phyloP scores from a whole-genome alignment of 2,329 filamentous ascomycete genomes.

The Coleophoma cylindrospora region DNA sequence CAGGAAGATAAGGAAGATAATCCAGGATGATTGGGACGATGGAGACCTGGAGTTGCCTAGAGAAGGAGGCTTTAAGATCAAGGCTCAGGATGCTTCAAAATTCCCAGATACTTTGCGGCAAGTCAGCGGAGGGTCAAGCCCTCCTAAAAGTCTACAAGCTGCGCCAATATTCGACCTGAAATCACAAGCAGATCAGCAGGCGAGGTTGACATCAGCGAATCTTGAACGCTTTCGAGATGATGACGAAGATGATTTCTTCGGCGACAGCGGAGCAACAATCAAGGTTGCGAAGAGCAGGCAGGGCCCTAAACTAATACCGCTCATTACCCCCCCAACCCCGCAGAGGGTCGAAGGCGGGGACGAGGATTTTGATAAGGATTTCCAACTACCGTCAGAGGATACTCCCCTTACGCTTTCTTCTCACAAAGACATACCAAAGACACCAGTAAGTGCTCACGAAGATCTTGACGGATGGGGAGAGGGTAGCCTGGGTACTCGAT shows the following conservation, averaged over 20 bases:
- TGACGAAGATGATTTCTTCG: slow-evolving; percentile 59
- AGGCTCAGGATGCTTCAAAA: slow-evolving; percentile 50
- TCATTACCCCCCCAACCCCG: slow-evolving; percentile 51
- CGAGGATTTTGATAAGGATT: slow-evolving; percentile 68
- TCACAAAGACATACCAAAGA: slow-evolving; percentile 57
- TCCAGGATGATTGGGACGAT: slow-evolving; percentile 78
- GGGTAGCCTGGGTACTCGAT: slow-evolving; percentile 85
- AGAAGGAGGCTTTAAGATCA: slow-evolving; percentile 57
- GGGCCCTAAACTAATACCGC: slow-evolving; percentile 44
- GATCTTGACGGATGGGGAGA: slow-evolving; percentile 92
- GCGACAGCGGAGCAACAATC: slow-evolving; percentile 61
- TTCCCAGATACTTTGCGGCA: slow-evolving; percentile 68
- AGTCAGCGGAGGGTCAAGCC: slow-evolving; percentile 50
- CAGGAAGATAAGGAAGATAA: slow-evolving; percentile 65
- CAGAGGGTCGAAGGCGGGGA: slow-evolving; percentile 37
- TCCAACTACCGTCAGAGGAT: slow-evolving; percentile 65
- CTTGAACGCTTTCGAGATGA: slow-evolving; percentile 61
- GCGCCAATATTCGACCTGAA: slow-evolving; percentile 23
- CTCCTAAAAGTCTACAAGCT: slow-evolving; percentile 31
- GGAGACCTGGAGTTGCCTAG: slow-evolving; percentile 68
- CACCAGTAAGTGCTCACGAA: slow-evolving; percentile 56
- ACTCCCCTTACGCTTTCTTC: slow-evolving; percentile 56
- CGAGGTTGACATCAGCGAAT: slow-evolving; percentile 28
- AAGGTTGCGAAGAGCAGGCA: slow-evolving; percentile 57
- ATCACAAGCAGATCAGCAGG: slow-evolving; percentile 15